A percentile compares a stretch with the other conserved stretches of the same genome.
Evolutionary conservation across 1,284 basidiomycete species (phyloP).

Genomic region (Marasmius tenuissimus): DNA sequence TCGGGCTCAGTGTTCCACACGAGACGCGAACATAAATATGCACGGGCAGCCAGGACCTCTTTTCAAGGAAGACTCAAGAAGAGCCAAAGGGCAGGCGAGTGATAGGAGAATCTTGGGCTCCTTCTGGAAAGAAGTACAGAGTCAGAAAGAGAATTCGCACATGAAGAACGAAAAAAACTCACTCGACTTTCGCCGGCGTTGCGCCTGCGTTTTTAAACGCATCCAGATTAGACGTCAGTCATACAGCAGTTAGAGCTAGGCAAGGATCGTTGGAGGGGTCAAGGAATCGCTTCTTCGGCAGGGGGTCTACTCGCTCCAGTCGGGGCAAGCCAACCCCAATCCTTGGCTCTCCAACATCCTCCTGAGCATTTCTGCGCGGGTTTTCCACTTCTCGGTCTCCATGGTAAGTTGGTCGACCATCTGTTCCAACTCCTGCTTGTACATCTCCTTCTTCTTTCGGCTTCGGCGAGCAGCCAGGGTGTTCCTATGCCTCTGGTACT

Average conservation of each 20-base stretch:
- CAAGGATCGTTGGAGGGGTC: neutral
- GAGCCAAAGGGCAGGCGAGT: no score
- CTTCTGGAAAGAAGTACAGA: no score
- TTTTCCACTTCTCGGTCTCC: constrained; percentile 55
- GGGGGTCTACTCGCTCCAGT: constrained; percentile 1
- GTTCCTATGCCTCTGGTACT: constrained; percentile 77
- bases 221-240: no score
- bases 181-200: no score
- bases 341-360: constrained; percentile 48
- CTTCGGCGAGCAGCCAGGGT: constrained; percentile 80
- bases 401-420: constrained; percentile 42
- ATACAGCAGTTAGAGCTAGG: neutral
- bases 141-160: no score
- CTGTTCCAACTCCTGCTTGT: constrained; percentile 57
- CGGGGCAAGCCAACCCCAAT: neutral
- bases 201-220: no score
- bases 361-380: constrained; percentile 44
- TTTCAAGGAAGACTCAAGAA: no score
- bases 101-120: no score
- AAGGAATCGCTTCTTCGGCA: neutral
- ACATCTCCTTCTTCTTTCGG: constrained; percentile 73
- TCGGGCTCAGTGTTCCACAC: no score
- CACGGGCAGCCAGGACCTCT: no score
- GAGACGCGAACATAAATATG: no score
- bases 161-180: no score